Percentiles rank a stretch among this genome's conserved stretches.
Evolutionary conservation across 495 filamentous ascomycete species (phyloP).

Genomic region (Daldinia decipiens): DNA sequence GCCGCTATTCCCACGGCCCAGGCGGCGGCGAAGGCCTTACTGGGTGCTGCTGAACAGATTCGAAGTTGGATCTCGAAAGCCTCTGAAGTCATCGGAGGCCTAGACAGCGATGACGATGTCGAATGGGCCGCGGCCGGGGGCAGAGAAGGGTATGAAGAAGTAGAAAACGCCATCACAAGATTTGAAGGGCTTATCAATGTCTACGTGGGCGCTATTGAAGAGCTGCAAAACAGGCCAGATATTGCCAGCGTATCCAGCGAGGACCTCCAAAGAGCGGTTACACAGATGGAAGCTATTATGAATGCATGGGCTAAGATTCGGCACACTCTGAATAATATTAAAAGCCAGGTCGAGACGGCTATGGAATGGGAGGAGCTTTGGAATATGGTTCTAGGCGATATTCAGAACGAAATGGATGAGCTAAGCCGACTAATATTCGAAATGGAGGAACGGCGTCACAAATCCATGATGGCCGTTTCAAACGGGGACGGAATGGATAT

Average conservation of each 20-base stretch:
- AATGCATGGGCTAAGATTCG: conserved; percentile 86
- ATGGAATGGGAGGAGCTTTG: conserved; percentile 99
- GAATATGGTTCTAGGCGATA: conserved; percentile 92
- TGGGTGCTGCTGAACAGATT: conserved; percentile 88
- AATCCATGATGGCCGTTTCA: conserved; percentile 68
- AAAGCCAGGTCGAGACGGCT: conserved; percentile 90
- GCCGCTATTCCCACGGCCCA: conserved; percentile 82
- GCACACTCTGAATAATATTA: conserved; percentile 75
- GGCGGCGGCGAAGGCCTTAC: conserved; percentile 78
- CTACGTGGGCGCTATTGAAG: conserved; percentile 90
- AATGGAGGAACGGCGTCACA: conserved; percentile 93
- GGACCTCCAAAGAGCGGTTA: conserved; percentile 75
- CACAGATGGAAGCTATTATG: conserved; percentile 86
- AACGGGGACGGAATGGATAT: conserved; percentile 77
- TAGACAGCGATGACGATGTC: conserved; percentile 95
- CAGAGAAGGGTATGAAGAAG: conserved; percentile 86
- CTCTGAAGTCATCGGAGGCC: conserved; percentile 80
- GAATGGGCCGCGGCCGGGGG: conserved; percentile 96
- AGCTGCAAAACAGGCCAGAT: conserved; percentile 82
- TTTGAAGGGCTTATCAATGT: conserved; percentile 90
- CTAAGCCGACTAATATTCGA: conserved; percentile 87
- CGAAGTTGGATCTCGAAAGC: conserved; percentile 91
- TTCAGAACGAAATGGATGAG: conserved; percentile 87
- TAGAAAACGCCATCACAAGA: conserved; percentile 83
- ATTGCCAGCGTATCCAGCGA: conserved; percentile 73